Conservation (phyloP, 768 basidiomycete genomes). For the Suillus decipiens region DNA sequence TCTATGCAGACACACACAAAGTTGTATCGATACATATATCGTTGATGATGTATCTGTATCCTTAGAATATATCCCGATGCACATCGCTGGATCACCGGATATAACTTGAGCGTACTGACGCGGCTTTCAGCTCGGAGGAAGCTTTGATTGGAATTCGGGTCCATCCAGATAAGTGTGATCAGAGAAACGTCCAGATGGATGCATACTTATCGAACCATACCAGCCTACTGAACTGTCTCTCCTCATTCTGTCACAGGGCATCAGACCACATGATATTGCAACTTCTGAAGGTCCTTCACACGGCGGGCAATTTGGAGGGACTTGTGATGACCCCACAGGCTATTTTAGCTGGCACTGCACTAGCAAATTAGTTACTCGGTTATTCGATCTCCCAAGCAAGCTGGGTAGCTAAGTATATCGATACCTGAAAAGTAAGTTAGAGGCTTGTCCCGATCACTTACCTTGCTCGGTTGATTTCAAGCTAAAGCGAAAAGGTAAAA, state of each 20-base stretch:
- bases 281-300: neutral
- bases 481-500: constrained; percentile 7
- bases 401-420: neutral
- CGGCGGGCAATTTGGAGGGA: neutral
- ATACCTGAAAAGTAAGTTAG: neutral
- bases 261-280: neutral
- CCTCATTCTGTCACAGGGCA: neutral
- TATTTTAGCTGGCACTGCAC: neutral
- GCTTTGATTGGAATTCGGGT: neutral
- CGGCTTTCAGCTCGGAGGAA: neutral
- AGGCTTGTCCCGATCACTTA: neutral
- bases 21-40: constrained; percentile 1
- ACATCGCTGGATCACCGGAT: neutral
- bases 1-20: neutral
- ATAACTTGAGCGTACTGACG: neutral
- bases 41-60: constrained; percentile 6
- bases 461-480: neutral
- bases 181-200: neutral
- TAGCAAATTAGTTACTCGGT: neutral
- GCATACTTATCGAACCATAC: neutral
- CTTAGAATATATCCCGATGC: neutral
- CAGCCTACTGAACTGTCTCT: neutral
- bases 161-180: constrained; percentile 1
- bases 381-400: neutral
- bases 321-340: neutral